These are phyloP conservation scores for Leccinellum albellum DNA, from an alignment of 768 basidiomycete species.

Conservation along the genomic window DNA sequence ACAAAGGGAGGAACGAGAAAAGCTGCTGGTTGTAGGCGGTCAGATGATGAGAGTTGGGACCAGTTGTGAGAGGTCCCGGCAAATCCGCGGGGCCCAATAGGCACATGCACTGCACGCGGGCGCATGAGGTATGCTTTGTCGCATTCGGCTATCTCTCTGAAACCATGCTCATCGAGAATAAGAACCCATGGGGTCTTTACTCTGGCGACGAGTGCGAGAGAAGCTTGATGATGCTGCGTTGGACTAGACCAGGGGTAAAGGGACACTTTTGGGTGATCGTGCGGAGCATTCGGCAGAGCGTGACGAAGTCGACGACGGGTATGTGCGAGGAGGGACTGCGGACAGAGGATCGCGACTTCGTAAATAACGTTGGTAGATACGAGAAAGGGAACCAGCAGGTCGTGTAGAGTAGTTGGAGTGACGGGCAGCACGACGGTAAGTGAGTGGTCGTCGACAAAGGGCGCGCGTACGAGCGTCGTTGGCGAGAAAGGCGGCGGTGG, in stretches of 20 bases:
- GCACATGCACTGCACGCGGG: slow-evolving; percentile 35
- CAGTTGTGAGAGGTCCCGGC: slow-evolving; percentile 20
- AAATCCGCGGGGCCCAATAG: slow-evolving; percentile 42
- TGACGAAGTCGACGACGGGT: slow-evolving; percentile 36
- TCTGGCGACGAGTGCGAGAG: slow-evolving; percentile 37
- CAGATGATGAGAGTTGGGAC: slow-evolving; percentile 33
- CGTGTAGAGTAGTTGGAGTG: slow-evolving; percentile 27
- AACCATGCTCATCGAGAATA: slow-evolving; percentile 46
- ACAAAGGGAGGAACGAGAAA: slow-evolving; percentile 65
- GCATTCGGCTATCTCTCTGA: slow-evolving; percentile 33
- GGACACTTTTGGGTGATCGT: slow-evolving; percentile 41
- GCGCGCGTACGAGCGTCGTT: neutral
- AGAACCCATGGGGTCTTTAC: slow-evolving; percentile 49
- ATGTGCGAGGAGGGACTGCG: slow-evolving; percentile 33
- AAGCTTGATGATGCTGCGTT: slow-evolving; percentile 20
- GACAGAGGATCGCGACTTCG: slow-evolving; percentile 49
- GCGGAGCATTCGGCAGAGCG: slow-evolving; percentile 26
- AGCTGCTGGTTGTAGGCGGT: slow-evolving; percentile 36
- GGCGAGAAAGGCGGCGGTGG: neutral
- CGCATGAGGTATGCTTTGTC: slow-evolving; percentile 40
- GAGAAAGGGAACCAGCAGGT: slow-evolving; percentile 39
- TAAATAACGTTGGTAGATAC: slow-evolving; percentile 32
- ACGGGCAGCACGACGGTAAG: slow-evolving; percentile 52
- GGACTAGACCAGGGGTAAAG: slow-evolving; percentile 32
- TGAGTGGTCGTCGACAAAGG: slow-evolving; percentile 27